These are phyloP conservation scores for Xylariaceae sp. DNA, from an alignment of 2,329 filamentous ascomycete genomes.

Conservation along the genomic window DNA sequence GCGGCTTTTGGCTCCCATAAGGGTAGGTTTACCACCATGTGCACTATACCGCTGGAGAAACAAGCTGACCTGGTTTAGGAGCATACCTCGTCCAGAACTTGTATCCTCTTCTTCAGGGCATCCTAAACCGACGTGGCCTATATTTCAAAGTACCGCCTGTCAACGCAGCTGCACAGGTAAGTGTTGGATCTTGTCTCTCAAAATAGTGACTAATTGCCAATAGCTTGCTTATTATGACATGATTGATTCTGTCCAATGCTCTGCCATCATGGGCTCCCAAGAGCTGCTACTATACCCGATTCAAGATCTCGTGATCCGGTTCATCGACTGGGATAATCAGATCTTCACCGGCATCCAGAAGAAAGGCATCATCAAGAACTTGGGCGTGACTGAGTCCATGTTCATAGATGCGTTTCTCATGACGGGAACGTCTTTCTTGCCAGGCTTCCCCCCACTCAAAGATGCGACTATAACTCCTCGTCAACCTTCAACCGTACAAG, in stretches of 20 bases:
- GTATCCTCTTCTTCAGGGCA: conserved; percentile 76
- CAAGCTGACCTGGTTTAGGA: conserved; percentile 54
- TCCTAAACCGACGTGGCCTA: conserved; percentile 72
- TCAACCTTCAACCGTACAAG: conserved; percentile 69
- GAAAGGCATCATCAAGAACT: conserved; percentile 71
- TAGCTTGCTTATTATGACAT: conserved; percentile 82
- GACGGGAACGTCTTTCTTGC: conserved; percentile 80
- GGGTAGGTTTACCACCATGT: conserved; percentile 55
- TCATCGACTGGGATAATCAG: conserved; percentile 72
- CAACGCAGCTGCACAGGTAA: conserved; percentile 84
- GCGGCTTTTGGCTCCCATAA: conserved; percentile 80
- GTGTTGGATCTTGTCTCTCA: conserved; percentile 31
- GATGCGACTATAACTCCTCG: conserved; percentile 61
- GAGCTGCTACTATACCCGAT: conserved; percentile 88
- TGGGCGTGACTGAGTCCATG: conserved; percentile 71
- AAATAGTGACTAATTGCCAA: conserved; percentile 34
- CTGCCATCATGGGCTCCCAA: conserved; percentile 82
- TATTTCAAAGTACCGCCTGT: conserved; percentile 86
- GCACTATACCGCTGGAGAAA: neutral
- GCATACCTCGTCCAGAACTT: conserved; percentile 75
- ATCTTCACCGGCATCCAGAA: conserved; percentile 70
- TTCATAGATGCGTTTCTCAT: conserved; percentile 87
- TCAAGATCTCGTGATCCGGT: conserved; percentile 72
- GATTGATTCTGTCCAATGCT: conserved; percentile 69
- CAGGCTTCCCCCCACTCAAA: conserved; percentile 78